Base-by-base conservation (phyloP, 2,329 filamentous ascomycete species). In the Claviceps digitariae region DNA sequence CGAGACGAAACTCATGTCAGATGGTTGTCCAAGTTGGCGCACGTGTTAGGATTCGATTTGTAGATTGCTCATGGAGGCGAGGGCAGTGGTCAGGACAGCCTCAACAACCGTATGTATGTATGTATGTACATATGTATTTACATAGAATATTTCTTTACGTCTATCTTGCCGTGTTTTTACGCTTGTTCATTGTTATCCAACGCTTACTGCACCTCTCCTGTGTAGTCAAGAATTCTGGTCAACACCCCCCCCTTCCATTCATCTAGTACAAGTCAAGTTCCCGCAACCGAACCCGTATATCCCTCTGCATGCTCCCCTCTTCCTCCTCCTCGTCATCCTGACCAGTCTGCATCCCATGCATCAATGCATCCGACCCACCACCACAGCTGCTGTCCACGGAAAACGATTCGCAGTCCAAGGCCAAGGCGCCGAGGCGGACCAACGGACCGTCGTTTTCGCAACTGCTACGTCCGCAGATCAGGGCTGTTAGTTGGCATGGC, bases 41-140 rank as follows among this genome's bases (percentile, higher is more conserved):
- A 3, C 61, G 71, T 2, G 70, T 73, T 2, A 74, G 84, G 51
- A 79, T 93, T 12, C 78, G 89, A 17, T 95, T 95, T 61, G 75
- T 88, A 54, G 95, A 95, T 43, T 43, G 20, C 40, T n/a, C 20
- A n/a, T 85, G 50, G 78, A 81, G 55, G 91, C 27, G 6, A 29
- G 4, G 27, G 27, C 6, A 29, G 27, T 29, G 9, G 27, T 9
- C 27, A 9, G 27, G 27, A 29, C 27, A 29, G 27, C 4, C 27
- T 29, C 27, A 29, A 29, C 27, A 29, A 29, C 6, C 6, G 27
- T 29, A 29, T 8, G 8, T 29, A 29, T 9, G 9, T 29, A 29
- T 9, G 9, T 29, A 29, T 9, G 9, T 29, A 29, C 27, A 5
- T 29, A 7, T 29, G 9, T 29, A 29, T 29, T 5, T 29, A 29